phyloP scores from a whole-genome alignment of 176 grass and related monocot species.

The Phoenix roebelenii region DNA sequence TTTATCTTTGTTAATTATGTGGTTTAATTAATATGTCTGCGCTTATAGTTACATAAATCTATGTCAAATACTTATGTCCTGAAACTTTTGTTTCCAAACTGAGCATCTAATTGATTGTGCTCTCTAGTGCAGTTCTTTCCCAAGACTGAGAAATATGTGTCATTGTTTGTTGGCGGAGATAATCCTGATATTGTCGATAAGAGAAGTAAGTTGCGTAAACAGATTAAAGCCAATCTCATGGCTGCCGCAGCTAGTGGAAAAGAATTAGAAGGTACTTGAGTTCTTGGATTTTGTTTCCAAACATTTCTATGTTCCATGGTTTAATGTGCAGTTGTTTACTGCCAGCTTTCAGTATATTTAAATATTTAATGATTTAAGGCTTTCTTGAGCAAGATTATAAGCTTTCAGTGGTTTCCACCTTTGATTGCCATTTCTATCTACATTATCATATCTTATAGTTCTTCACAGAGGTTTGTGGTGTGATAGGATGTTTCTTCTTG shows the following conservation, averaged over 20 bases:
- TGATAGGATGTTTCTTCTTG: neutral
- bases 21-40: too few species aligned
- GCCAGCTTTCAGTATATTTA: too few species aligned
- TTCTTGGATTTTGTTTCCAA: neutral
- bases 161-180: constrained; percentile 64
- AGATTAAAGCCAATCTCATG: constrained; percentile 77
- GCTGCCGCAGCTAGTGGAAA: constrained; percentile 76
- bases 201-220: constrained; percentile 67
- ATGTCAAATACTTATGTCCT: too few species aligned
- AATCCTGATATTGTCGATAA: constrained; percentile 40
- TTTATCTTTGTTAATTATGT: too few species aligned
- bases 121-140: constrained; percentile 74
- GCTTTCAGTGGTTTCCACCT: too few species aligned
- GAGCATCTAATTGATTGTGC: constrained; percentile 10
- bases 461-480: neutral
- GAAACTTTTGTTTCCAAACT: constrained; percentile 1
- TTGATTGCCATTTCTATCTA: too few species aligned
- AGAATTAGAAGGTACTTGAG: constrained; percentile 67
- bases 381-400: too few species aligned
- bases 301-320: too few species aligned
- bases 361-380: too few species aligned
- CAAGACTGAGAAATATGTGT: constrained; percentile 79
- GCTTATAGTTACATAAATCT: too few species aligned
- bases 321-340: too few species aligned
- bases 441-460: too few species aligned